These are phyloP conservation scores for Datura wrightii DNA, from an alignment of 257 asterid genomes.

Conservation along the genomic window DNA sequence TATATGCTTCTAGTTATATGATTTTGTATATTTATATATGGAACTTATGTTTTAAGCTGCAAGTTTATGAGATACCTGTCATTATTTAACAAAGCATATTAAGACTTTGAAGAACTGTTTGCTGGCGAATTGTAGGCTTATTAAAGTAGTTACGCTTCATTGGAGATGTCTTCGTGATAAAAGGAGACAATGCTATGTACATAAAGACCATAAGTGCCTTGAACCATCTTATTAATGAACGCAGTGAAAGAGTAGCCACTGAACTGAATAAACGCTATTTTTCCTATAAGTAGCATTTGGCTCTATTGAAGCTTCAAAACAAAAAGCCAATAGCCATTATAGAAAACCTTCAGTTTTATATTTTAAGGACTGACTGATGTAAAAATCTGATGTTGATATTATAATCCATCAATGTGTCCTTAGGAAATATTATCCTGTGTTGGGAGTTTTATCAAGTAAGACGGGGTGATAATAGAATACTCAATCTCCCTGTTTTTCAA, in stretches of 20 bases:
- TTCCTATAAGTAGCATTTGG: not conserved
- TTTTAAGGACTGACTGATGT: not conserved
- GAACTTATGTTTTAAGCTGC: not conserved
- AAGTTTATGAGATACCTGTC: slow-evolving; percentile 16
- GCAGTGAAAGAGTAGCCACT: not conserved
- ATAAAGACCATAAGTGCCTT: not conserved
- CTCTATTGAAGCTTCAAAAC: slow-evolving; percentile 16
- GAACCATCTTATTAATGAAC: not conserved
- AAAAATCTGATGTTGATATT: not conserved
- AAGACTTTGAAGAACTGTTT: not conserved
- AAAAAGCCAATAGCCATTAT: not conserved
- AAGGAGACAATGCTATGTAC: not conserved
- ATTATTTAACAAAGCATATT: not conserved
- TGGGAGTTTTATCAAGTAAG: not conserved
- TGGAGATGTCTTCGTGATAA: not conserved
- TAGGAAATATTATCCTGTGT: not conserved
- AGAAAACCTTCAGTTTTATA: slow-evolving; percentile 4
- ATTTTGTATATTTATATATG: not conserved
- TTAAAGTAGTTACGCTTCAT: not conserved
- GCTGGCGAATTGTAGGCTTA: not conserved
- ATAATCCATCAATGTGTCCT: not conserved
- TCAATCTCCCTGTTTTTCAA: not conserved
- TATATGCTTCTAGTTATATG: not conserved
- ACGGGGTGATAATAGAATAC: not conserved
- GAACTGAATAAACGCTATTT: not conserved